Conservation (phyloP, 305 asterid species). For the Fraxinus ornus region DNA sequence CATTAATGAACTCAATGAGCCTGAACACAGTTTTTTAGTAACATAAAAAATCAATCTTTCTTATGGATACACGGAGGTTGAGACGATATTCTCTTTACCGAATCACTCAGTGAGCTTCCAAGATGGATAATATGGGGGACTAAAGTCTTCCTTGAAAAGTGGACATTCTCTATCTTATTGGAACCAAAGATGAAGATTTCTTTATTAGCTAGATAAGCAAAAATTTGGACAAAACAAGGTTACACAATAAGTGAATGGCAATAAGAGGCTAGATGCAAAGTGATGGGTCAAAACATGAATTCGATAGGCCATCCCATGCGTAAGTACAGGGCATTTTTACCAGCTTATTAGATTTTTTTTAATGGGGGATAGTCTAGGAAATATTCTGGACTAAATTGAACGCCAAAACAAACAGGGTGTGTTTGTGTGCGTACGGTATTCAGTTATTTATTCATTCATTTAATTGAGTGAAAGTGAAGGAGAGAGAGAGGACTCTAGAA, state of each 20-base stretch:
- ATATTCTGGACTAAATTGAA: not conserved
- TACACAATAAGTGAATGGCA: not conserved
- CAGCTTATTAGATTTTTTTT: not conserved
- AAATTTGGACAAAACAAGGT: not conserved
- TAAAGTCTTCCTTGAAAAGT: not conserved
- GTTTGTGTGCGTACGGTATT: not conserved
- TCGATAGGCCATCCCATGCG: not conserved
- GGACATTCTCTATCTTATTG: not conserved
- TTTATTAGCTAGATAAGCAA: not conserved
- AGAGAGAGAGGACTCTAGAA: not conserved
- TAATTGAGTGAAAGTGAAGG: not conserved
- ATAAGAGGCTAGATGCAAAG: not conserved
- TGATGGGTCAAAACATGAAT: not conserved
- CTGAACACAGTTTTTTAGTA: not conserved
- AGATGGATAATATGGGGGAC: slow-evolving; percentile 3
- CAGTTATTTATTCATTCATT: not conserved
- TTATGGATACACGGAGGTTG: not conserved
- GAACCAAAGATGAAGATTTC: not conserved
- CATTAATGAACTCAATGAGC: slow-evolving; percentile 7
- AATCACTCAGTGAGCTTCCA: slow-evolving; percentile 3
- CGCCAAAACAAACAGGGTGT: not conserved
- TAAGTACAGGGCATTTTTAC: not conserved
- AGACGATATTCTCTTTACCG: not conserved
- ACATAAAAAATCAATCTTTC: not conserved
- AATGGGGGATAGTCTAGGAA: not conserved